Conservation (phyloP, 2,329 filamentous ascomycete species). For the Fusarium sp. region DNA sequence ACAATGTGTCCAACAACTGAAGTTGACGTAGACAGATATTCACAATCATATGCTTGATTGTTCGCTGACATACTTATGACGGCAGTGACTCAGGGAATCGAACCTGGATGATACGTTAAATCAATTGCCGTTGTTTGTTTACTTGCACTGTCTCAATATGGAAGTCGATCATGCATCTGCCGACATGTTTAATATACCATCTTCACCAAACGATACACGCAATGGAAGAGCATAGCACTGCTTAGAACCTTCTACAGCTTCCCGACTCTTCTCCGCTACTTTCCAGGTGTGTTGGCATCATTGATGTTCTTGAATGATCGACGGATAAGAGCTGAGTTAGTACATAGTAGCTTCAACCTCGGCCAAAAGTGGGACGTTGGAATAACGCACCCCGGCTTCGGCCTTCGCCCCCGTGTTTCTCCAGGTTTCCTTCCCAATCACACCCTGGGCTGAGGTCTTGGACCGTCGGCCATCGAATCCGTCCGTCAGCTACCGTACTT, state of each 20-base stretch:
- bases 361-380: constrained; percentile 39
- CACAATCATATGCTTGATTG: background rate
- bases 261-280: constrained; percentile 17
- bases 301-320: constrained; percentile 10
- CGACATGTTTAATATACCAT: background rate
- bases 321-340: constrained; percentile 2
- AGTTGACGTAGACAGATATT: background rate
- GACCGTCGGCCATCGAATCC: constrained; percentile 28
- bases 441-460: constrained; percentile 13
- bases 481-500: constrained; percentile 9
- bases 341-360: constrained; percentile 34
- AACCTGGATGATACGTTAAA: background rate
- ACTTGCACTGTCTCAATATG: background rate
- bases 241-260: constrained; percentile 31
- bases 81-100: too few species aligned
- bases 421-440: constrained; percentile 43
- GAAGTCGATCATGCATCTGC: constrained; percentile 15
- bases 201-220: background rate
- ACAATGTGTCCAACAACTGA: background rate
- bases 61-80: background rate
- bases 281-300: constrained; percentile 10
- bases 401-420: constrained; percentile 44
- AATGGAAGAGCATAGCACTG: constrained; percentile 6
- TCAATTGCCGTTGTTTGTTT: background rate
- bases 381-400: constrained; percentile 41